Conservation (phyloP, 495 filamentous ascomycete genomes). For the Penicillium mononematosum region DNA sequence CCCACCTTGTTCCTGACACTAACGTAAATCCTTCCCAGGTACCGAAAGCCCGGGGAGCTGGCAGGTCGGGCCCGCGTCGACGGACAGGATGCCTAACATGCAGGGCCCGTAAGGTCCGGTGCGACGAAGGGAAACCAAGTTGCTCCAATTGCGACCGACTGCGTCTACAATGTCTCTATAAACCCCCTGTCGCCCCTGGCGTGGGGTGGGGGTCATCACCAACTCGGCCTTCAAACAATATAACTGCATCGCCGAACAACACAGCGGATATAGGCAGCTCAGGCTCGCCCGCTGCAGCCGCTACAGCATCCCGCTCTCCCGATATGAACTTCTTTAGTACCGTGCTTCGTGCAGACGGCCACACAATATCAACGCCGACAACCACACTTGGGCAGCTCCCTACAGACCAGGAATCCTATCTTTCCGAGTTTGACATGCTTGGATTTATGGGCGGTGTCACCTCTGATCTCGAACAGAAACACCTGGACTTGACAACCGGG, state of each 20-base stretch:
- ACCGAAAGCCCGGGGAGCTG: constrained; percentile 39
- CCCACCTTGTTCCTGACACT: constrained; percentile 1
- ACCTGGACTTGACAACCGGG: constrained; percentile 36
- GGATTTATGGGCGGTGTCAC: constrained; percentile 43
- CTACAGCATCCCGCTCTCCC: constrained; percentile 15
- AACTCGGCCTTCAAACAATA: neutral
- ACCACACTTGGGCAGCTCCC: constrained; percentile 12
- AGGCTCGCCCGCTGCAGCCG: constrained; percentile 6
- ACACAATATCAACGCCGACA: constrained; percentile 17
- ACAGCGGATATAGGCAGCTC: neutral
- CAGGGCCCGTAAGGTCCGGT: constrained; percentile 47
- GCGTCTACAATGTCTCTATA: constrained; percentile 37
- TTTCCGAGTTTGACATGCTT: constrained; percentile 39
- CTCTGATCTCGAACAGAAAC: constrained; percentile 41
- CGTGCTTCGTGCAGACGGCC: constrained; percentile 32
- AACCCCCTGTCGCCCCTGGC: constrained; percentile 22
- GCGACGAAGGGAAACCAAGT: constrained; percentile 41
- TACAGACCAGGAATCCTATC: constrained; percentile 16
- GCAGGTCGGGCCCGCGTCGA: constrained; percentile 43
- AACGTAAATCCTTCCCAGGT: constrained; percentile 38
- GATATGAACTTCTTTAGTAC: constrained; percentile 38
- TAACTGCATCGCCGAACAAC: neutral
- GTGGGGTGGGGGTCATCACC: constrained; percentile 11
- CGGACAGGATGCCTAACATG: constrained; percentile 49
- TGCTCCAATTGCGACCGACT: constrained; percentile 43